A percentile compares a stretch with the other conserved stretches of the same genome.
These are phyloP conservation scores for Lumnitzera littorea DNA, from an alignment of 345 rosid species.

Conservation along the genomic window DNA sequence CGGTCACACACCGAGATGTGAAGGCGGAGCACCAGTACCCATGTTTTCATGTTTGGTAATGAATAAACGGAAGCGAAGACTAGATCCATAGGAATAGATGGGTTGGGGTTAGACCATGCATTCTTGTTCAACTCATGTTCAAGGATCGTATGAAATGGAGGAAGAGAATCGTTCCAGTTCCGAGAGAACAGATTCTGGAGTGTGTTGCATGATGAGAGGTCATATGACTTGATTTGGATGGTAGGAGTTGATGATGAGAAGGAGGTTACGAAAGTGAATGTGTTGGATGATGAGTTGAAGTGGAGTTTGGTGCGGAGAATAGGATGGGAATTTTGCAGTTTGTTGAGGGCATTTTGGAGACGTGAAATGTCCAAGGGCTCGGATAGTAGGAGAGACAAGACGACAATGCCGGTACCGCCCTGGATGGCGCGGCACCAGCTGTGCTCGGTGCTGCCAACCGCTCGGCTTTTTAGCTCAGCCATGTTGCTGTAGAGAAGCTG, in stretches of 20 bases:
- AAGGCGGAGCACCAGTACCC: conserved; percentile 50
- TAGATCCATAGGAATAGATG: conserved; percentile 15
- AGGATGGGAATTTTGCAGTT: conserved; percentile 58
- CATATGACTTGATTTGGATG: conserved; percentile 34
- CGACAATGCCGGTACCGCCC: conserved; percentile 80
- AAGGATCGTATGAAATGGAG: conserved; percentile 36
- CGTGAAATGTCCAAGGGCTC: conserved; percentile 27
- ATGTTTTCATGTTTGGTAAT: conserved; percentile 35
- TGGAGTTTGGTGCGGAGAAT: conserved; percentile 67
- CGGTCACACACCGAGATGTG: conserved; percentile 74
- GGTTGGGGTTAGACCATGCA: conserved; percentile 42
- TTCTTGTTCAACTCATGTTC: conserved; percentile 68
- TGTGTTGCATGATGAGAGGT: conserved; percentile 34
- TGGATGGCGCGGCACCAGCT: conserved; percentile 90
- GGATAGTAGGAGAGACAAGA: conserved; percentile 51
- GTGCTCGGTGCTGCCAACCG: conserved; percentile 62
- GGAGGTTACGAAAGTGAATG: conserved; percentile 56
- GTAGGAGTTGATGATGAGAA: conserved; percentile 15
- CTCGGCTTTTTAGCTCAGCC: conserved; percentile 27
- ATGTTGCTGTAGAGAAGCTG: too few species aligned
- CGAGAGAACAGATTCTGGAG: conserved; percentile 23
- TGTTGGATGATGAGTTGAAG: conserved; percentile 29
- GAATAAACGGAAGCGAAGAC: conserved; percentile 38
- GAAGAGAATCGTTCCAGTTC: conserved; percentile 6
- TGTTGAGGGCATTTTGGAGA: conserved; percentile 45